Percentiles rank a stretch among this genome's conserved stretches.
phyloP scores from a whole-genome alignment of 257 asterid genomes.

The Eucommia ulmoides region DNA sequence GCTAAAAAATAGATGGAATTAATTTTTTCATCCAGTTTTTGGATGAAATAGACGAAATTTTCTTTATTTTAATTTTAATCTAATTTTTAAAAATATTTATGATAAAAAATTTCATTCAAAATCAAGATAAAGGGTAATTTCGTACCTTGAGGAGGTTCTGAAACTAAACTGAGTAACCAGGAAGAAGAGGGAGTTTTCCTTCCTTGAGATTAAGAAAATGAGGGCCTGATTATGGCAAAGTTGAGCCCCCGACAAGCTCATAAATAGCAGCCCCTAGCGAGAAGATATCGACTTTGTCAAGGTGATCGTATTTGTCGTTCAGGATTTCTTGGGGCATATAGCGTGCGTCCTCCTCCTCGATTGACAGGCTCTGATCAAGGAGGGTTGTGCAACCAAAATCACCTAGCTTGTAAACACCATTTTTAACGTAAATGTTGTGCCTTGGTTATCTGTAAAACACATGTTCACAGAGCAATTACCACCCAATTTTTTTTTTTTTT shows the following conservation, averaged over 20 bases:
- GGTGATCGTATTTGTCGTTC: slow-evolving; percentile 70
- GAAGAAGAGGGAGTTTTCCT: slow-evolving; percentile 89
- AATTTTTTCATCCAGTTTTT: no score
- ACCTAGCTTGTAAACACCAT: slow-evolving; percentile 79
- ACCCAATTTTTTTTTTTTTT: no score
- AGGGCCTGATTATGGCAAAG: slow-evolving; percentile 65
- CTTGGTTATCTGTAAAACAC: slow-evolving; percentile 69
- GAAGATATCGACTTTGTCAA: slow-evolving; percentile 87
- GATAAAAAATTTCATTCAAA: no score
- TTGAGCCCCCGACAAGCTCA: slow-evolving; percentile 69
- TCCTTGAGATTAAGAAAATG: slow-evolving; percentile 61
- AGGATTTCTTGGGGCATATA: slow-evolving; percentile 96
- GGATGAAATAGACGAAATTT: no score
- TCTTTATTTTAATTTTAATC: no score
- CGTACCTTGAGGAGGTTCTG: slow-evolving; percentile 82
- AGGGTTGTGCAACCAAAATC: slow-evolving; percentile 94
- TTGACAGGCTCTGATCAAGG: slow-evolving; percentile 61
- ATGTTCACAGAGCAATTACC: no score
- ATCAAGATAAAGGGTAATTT: no score
- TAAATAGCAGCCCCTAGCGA: slow-evolving; percentile 79
- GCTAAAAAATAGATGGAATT: no score
- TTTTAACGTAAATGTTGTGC: slow-evolving; percentile 86
- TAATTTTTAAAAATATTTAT: no score
- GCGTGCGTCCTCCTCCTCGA: slow-evolving; percentile 97
- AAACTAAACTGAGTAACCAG: slow-evolving; percentile 79